Conservation (phyloP, 768 basidiomycete genomes). For the Macrolepiota fuliginosa region DNA sequence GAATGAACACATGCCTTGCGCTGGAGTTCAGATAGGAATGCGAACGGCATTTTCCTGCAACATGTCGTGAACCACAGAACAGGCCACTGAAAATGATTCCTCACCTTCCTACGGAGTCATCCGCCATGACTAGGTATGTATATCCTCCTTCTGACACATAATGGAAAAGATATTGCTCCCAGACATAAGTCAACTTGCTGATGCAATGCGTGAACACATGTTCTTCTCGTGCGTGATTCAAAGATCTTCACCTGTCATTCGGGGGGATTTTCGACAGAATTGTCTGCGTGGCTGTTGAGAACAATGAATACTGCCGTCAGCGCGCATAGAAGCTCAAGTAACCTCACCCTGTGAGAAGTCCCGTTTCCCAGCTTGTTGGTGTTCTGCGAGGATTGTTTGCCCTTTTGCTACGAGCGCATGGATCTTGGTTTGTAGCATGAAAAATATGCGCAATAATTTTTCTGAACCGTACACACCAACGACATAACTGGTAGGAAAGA, state of each 20-base stretch:
- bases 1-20: slow-evolving; percentile 48
- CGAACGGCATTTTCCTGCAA: slow-evolving; percentile 85
- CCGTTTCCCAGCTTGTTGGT: slow-evolving; percentile 66
- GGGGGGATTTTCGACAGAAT: slow-evolving; percentile 96
- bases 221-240: neutral
- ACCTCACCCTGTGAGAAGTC: slow-evolving; percentile 85
- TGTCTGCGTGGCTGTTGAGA: slow-evolving; percentile 66
- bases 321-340: neutral
- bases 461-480: slow-evolving; percentile 20
- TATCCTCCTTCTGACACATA: slow-evolving; percentile 89
- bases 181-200: slow-evolving; percentile 82
- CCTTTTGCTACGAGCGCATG: slow-evolving; percentile 84
- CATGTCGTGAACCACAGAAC: slow-evolving; percentile 4
- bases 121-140: slow-evolving; percentile 91
- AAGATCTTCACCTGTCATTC: slow-evolving; percentile 52
- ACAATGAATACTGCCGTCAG: neutral
- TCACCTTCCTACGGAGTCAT: slow-evolving; percentile 87
- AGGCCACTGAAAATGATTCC: slow-evolving; percentile 19
- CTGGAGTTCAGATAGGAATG: slow-evolving; percentile 86
- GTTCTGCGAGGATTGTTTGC: slow-evolving; percentile 80
- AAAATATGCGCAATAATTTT: neutral
- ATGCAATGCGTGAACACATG: slow-evolving; percentile 18
- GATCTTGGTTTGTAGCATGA: slow-evolving; percentile 42
- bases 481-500: slow-evolving; percentile 23
- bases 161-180: slow-evolving; percentile 93